Conservation (phyloP, 306 rosid genomes). For the Inga oerstediana region DNA sequence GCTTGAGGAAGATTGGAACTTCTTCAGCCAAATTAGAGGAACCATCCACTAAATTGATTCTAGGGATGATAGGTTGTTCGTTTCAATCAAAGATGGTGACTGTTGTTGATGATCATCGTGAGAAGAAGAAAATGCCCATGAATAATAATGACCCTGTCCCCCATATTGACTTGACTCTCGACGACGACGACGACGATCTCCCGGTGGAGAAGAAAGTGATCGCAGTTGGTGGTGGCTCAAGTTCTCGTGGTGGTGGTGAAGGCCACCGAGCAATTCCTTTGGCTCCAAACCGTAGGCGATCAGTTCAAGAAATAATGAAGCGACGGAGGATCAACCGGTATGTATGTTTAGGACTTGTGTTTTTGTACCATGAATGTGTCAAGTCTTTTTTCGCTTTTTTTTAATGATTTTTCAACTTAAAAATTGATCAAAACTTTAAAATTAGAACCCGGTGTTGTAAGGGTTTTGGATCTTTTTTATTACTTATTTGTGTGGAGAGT, state of each 20-base stretch:
- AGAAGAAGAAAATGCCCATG: not conserved
- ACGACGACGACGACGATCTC: not conserved
- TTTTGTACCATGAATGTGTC: not conserved
- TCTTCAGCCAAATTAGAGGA: not conserved
- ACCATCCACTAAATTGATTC: constrained; percentile 12
- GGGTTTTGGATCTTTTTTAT: constrained; percentile 13
- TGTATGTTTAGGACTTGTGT: not conserved
- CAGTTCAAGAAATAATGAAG: constrained; percentile 29
- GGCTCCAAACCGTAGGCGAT: not conserved
- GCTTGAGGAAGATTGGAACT: not conserved
- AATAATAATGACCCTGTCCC: not conserved
- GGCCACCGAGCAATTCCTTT: not conserved
- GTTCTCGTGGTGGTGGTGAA: not conserved
- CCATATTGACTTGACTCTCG: not conserved
- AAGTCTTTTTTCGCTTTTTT: not conserved
- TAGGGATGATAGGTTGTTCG: not conserved
- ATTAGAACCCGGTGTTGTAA: not conserved
- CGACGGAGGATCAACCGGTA: constrained; percentile 42
- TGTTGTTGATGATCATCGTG: not conserved
- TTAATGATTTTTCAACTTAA: not conserved
- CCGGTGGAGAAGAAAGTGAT: not conserved
- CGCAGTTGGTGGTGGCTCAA: not conserved
- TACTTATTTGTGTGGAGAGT: not conserved
- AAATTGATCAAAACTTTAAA: not conserved
- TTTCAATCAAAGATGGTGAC: not conserved